Conservation (phyloP, 2,329 filamentous ascomycete genomes). For the Huntiella abstrusa region DNA sequence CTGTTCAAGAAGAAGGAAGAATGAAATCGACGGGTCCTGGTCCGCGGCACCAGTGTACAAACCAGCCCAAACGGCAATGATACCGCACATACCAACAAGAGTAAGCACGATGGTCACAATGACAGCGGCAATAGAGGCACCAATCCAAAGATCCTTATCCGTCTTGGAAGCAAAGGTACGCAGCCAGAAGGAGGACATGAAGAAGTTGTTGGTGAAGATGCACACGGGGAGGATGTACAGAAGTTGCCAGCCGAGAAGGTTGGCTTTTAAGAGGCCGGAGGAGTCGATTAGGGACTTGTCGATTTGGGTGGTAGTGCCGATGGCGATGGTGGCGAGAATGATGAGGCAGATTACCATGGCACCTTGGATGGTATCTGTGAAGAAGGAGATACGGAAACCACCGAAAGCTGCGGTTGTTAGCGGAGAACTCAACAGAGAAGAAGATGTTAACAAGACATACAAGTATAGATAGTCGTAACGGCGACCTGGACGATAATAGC, state of each 20-base stretch:
- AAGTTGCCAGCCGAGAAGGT: slow-evolving; percentile 64
- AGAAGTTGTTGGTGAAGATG: slow-evolving; percentile 71
- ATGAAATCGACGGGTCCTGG: slow-evolving; percentile 42
- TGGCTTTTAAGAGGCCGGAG: slow-evolving; percentile 50
- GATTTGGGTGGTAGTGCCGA: slow-evolving; percentile 57
- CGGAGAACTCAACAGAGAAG: background rate
- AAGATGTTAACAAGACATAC: slow-evolving; percentile 23
- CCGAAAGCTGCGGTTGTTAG: slow-evolving; percentile 41
- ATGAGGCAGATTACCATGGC: slow-evolving; percentile 59
- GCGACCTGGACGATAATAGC: slow-evolving; percentile 60
- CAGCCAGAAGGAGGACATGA: slow-evolving; percentile 70
- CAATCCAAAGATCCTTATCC: slow-evolving; percentile 60
- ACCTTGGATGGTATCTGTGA: slow-evolving; percentile 69
- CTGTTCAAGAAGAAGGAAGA: slow-evolving; percentile 55
- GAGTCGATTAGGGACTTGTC: slow-evolving; percentile 47
- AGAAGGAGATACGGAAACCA: slow-evolving; percentile 67
- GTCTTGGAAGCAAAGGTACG: slow-evolving; percentile 65
- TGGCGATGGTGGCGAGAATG: slow-evolving; percentile 57
- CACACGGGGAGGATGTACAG: slow-evolving; percentile 70
- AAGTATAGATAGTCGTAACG: slow-evolving; percentile 69
- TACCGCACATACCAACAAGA: slow-evolving; percentile 52
- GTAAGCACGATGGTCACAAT: slow-evolving; percentile 50
- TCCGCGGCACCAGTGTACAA: slow-evolving; percentile 45
- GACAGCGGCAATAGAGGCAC: slow-evolving; percentile 47
- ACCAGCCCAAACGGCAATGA: slow-evolving; percentile 63